Percentiles rank a stretch among this genome's conserved stretches.
These are phyloP conservation scores for Ramalina intermedia DNA, from an alignment of 495 filamentous ascomycete species.

Conservation along the genomic window DNA sequence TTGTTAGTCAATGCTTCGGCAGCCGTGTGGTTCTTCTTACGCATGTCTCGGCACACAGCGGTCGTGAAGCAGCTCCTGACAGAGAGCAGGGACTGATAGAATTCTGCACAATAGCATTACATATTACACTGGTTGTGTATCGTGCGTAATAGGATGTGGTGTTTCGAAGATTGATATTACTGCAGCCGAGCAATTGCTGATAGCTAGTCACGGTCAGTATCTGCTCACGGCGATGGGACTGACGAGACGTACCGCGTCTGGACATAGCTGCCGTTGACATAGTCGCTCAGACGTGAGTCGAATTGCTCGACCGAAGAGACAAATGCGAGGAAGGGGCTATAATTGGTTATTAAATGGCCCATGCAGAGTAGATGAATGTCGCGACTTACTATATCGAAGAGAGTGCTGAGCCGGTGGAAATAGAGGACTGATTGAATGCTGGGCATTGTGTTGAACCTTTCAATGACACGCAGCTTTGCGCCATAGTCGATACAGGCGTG, in stretches of 20 bases:
- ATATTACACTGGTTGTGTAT: slow-evolving; percentile 84
- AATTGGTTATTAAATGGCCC: slow-evolving; percentile 16
- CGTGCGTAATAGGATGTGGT: slow-evolving; percentile 81
- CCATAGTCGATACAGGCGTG: slow-evolving; percentile 1
- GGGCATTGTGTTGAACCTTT: slow-evolving; percentile 64
- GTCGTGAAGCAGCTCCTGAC: slow-evolving; percentile 44
- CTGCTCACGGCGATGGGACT: no score
- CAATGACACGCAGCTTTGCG: slow-evolving; percentile 58
- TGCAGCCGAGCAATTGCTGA: slow-evolving; percentile 65
- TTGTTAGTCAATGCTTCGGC: slow-evolving; percentile 15
- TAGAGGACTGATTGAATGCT: slow-evolving; percentile 67
- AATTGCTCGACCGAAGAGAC: slow-evolving; percentile 67
- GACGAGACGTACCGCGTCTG: slow-evolving; percentile 49
- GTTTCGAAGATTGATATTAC: slow-evolving; percentile 60
- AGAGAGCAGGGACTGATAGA: slow-evolving; percentile 61
- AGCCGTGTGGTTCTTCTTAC: slow-evolving; percentile 33
- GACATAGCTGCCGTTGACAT: slow-evolving; percentile 61
- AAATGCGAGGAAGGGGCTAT: slow-evolving; percentile 73
- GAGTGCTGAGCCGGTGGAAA: slow-evolving; percentile 56
- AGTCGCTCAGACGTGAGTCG: slow-evolving; percentile 58
- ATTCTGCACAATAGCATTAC: slow-evolving; percentile 89
- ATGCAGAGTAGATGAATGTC: neutral
- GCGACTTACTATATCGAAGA: slow-evolving; percentile 57
- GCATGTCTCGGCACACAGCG: slow-evolving; percentile 84
- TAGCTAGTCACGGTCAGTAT: slow-evolving; percentile 36